Conservation (phyloP, 441 rosid genomes). For the Dalechampia spathulata region DNA sequence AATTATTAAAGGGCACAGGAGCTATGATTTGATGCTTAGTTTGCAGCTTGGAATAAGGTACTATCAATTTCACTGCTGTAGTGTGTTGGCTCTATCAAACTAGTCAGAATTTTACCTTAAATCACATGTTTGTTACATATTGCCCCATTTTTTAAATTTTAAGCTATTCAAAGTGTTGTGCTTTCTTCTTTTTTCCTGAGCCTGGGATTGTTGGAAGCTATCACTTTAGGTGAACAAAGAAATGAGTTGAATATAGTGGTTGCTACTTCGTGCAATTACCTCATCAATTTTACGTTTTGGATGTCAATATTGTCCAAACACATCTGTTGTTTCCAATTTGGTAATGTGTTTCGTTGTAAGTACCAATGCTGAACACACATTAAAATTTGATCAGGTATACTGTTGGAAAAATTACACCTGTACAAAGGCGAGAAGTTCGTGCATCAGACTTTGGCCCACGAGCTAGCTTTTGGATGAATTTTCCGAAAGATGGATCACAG, state of each 20-base stretch:
- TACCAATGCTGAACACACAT: constrained; percentile 15
- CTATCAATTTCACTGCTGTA: constrained; percentile 6
- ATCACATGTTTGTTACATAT: too few species aligned
- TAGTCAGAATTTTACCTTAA: not conserved
- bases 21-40: constrained; percentile 95
- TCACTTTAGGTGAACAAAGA: too few species aligned
- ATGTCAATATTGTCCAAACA: not conserved
- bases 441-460: constrained; percentile 81
- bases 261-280: constrained; percentile 8
- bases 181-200: too few species aligned
- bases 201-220: too few species aligned
- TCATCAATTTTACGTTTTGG: constrained; percentile 3
- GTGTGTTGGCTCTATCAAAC: not conserved
- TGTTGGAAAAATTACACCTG: constrained; percentile 96
- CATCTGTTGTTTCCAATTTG: constrained; percentile 1
- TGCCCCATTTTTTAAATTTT: too few species aligned
- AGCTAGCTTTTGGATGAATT: constrained; percentile 97
- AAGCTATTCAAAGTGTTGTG: too few species aligned
- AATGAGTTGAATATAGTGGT: too few species aligned
- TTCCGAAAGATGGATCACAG: constrained; percentile 87
- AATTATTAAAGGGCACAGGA: constrained; percentile 91
- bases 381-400: constrained; percentile 58
- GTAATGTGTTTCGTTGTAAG: constrained; percentile 7
- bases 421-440: constrained; percentile 85
- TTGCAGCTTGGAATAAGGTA: constrained; percentile 98